These are phyloP conservation scores for Citrullus amarus DNA, from an alignment of 306 rosid genomes.

Conservation along the genomic window DNA sequence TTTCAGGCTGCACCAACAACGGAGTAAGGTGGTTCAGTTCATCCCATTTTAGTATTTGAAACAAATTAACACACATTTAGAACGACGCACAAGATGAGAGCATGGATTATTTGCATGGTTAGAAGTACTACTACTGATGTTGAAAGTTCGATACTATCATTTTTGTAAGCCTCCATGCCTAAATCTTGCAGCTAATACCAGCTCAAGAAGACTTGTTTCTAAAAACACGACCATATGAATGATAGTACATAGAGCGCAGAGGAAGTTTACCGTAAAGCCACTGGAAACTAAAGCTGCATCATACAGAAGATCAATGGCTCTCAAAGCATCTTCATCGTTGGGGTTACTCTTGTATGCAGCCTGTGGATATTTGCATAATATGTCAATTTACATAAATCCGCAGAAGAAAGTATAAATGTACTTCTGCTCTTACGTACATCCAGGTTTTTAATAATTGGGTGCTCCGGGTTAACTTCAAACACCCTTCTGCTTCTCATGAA, in stretches of 20 bases:
- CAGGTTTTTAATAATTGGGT: constrained; percentile 68
- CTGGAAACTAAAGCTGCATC: constrained; percentile 96
- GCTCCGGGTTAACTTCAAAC: constrained; percentile 87
- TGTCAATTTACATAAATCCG: neutral
- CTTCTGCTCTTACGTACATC: constrained; percentile 39
- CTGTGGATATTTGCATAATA: constrained; percentile 30
- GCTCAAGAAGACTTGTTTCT: neutral
- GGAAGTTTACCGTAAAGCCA: constrained; percentile 63
- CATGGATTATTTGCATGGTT: neutral
- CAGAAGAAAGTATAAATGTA: neutral
- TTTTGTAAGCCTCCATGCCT: neutral
- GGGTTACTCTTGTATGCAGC: constrained; percentile 66
- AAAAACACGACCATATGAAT: neutral
- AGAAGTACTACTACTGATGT: neutral
- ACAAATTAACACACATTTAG: neutral
- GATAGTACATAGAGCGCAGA: neutral
- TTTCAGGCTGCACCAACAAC: constrained; percentile 68
- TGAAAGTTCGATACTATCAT: neutral
- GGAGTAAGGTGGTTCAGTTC: neutral
- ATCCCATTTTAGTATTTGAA: neutral
- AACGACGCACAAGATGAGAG: neutral
- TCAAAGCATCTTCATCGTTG: constrained; percentile 66
- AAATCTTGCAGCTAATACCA: neutral
- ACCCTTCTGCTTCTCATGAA: constrained; percentile 98
- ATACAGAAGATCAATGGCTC: constrained; percentile 85